phyloP scores from a whole-genome alignment of 2,329 filamentous ascomycete species.

The Alternaria viburni region DNA sequence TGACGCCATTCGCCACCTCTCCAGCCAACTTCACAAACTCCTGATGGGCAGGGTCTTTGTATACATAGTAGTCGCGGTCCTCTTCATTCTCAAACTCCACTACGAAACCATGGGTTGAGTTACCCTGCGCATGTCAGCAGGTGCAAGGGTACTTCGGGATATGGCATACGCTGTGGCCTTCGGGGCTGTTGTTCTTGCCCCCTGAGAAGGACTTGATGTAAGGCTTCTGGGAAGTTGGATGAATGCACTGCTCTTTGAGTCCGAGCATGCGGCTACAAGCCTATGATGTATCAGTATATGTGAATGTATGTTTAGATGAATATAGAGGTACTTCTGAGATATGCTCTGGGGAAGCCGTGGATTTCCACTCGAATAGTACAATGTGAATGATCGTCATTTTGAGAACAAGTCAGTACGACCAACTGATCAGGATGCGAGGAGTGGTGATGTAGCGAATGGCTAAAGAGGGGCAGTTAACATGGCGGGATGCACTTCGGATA shows the following conservation, averaged over 20 bases:
- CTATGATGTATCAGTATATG: slow-evolving; percentile 46
- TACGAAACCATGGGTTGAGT: slow-evolving; percentile 73
- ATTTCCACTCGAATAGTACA: slow-evolving; percentile 71
- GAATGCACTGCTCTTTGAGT: slow-evolving; percentile 64
- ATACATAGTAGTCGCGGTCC: slow-evolving; percentile 72
- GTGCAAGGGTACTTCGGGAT: background rate
- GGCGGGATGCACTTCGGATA: slow-evolving; percentile 11
- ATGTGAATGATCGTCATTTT: slow-evolving; percentile 71
- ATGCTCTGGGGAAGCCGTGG: slow-evolving; percentile 55
- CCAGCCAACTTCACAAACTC: slow-evolving; percentile 63
- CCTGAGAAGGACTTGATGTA: slow-evolving; percentile 67
- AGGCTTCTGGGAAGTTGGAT: slow-evolving; percentile 62
- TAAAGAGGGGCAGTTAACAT: slow-evolving; percentile 1
- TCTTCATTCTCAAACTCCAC: slow-evolving; percentile 67
- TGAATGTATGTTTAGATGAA: background rate
- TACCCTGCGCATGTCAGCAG: slow-evolving; percentile 51
- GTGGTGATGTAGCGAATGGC: background rate
- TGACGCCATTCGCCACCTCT: slow-evolving; percentile 58
- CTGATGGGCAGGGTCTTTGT: slow-evolving; percentile 68
- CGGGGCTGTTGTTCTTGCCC: slow-evolving; percentile 67
- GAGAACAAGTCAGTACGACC: background rate
- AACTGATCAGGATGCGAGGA: background rate
- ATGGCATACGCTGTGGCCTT: slow-evolving; percentile 58
- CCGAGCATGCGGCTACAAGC: slow-evolving; percentile 63
- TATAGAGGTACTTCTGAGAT: slow-evolving; percentile 59